Percentiles rank a stretch among this genome's conserved stretches.
phyloP scores from a whole-genome alignment of 1,284 basidiomycete genomes.

The Leucoagaricus sp. region DNA sequence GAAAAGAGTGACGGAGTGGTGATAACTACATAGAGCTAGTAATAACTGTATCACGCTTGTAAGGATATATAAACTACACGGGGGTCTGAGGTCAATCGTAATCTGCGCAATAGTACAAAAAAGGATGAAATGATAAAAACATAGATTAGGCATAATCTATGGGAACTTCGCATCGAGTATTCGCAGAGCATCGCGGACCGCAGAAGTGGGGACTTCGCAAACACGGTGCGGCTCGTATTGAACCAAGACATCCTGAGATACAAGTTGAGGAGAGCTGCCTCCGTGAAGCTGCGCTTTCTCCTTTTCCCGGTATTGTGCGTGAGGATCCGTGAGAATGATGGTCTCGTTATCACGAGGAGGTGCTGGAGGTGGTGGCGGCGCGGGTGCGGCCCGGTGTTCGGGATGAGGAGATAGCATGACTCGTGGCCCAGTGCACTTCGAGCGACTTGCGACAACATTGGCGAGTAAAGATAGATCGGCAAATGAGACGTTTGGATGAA shows the following conservation, averaged over 20 bases:
- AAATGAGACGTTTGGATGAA: conserved; percentile 85
- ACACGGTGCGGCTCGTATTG: conserved; percentile 61
- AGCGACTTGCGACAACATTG: conserved; percentile 84
- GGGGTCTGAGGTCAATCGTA: not conserved
- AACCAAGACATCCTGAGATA: conserved; percentile 59
- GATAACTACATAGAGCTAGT: not conserved
- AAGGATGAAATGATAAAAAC: not conserved
- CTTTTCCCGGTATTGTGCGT: conserved; percentile 31
- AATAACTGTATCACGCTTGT: conserved; percentile 6
- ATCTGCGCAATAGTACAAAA: not conserved
- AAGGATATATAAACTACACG: conserved; percentile 13
- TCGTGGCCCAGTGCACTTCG: conserved; percentile 75
- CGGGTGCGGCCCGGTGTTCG: conserved; percentile 25
- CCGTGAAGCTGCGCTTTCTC: conserved; percentile 12
- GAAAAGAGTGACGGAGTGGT: conserved; percentile 4
- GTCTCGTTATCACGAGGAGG: conserved; percentile 30
- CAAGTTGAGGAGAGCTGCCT: conserved; percentile 40
- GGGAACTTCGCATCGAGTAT: conserved; percentile 74
- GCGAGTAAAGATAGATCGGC: conserved; percentile 81
- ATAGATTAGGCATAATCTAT: not conserved
- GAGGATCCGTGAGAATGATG: conserved; percentile 47
- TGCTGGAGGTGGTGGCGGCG: conserved; percentile 37
- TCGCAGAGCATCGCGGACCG: conserved; percentile 76
- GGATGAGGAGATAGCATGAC: conserved; percentile 66
- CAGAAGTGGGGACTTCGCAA: conserved; percentile 75